Conservation (phyloP, 2,329 filamentous ascomycete species). For the Ophiosphaerella herpotricha region DNA sequence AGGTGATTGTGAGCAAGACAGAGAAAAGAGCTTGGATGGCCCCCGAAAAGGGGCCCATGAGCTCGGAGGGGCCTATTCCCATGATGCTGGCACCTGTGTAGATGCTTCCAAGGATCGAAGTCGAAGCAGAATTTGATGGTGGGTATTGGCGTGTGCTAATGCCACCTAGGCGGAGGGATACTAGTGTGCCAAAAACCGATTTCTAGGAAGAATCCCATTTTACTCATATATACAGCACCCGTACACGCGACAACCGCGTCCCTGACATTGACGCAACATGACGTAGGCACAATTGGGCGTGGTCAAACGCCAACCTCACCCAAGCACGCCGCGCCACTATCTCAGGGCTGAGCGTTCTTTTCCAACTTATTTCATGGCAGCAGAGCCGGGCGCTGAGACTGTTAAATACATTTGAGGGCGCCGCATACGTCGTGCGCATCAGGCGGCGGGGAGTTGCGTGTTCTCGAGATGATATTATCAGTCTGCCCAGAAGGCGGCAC, state of each 20-base stretch:
- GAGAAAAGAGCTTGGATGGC: slow-evolving; percentile 61
- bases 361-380: slow-evolving; percentile 6
- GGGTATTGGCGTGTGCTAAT: background rate
- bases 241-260: slow-evolving; percentile 13
- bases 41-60: slow-evolving; percentile 54
- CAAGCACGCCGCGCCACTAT: slow-evolving; percentile 2
- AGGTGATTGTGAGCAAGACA: slow-evolving; percentile 59
- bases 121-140: background rate
- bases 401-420: background rate
- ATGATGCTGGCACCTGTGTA: slow-evolving; percentile 11
- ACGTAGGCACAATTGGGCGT: slow-evolving; percentile 5
- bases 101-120: background rate
- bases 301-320: slow-evolving; percentile 3
- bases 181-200: background rate
- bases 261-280: slow-evolving; percentile 8
- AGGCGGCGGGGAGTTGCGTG: too few relatives aligned
- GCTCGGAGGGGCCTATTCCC: slow-evolving; percentile 29
- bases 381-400: slow-evolving; percentile 1
- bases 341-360: background rate
- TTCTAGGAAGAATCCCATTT: background rate
- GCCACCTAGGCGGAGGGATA: background rate
- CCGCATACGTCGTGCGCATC: background rate
- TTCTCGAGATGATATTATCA: too few relatives aligned
- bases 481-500: too few relatives aligned
- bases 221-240: background rate